Base-by-base conservation (phyloP, 306 rosid species). In the Hippophae rhamnoides region DNA sequence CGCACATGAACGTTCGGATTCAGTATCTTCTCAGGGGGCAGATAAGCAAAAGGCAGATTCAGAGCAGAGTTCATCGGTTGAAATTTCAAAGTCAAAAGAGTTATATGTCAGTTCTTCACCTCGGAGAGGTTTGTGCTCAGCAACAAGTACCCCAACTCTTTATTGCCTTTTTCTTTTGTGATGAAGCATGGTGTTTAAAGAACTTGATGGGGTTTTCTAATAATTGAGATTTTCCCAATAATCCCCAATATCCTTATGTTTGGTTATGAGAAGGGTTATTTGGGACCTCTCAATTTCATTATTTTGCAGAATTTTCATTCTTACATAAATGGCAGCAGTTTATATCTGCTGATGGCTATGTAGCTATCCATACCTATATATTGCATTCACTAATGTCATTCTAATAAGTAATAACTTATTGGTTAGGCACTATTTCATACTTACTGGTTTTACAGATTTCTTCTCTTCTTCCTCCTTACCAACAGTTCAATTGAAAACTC, bases 71-170 rank as follows among this genome's bases (percentile, higher is more conserved):
- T 67, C 70, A 23, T 41, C 67, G 0, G 62, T 52, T 27, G 76
- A 71, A 46, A 57, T 43, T 62, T 79, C 63, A 70, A 65, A 38
- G 57, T 45, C 63, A 41, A 68, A 68, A 13, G 80, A 79, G 63
- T 13, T 67, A 43, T 52, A 66, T 57, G 69, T 46, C 56, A 56
- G 64, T 74, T 69, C 82, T 61, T 76, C 87, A 5, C 69, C 70
- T 26, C 25, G 9, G 51, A 72, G 38, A 81, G 90, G 96, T 89
- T 67, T 57, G 79, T 70, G 70, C 55, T 47, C 14, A 14, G 47
- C 63, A 44, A 52, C 63, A 47, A 27, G 18, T 5, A 51, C 9
- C 50, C 65, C 59, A 62, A 14, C 47, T 67, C 54, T 62, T 51
- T 54, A 58, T 54, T 67, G 46, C 27, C 43, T 64, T 42, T 18